A percentile compares a stretch with the other conserved stretches of the same genome.
phyloP scores from a whole-genome alignment of 768 basidiomycete species.

The Russula foetens region DNA sequence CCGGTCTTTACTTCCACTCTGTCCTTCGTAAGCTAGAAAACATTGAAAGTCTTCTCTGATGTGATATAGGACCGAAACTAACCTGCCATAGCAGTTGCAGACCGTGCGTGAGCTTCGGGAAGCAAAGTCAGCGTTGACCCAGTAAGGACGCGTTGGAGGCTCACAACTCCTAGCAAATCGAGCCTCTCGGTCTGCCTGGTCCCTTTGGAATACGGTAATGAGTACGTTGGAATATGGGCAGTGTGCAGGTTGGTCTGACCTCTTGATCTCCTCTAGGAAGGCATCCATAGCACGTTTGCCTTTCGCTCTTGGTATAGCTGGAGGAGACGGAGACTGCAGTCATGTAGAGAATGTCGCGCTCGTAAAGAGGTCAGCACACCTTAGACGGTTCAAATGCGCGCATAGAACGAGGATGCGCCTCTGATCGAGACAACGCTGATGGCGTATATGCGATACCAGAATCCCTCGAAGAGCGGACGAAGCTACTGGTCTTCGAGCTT shows the following conservation, averaged over 20 bases:
- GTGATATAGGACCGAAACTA: slow-evolving; percentile 22
- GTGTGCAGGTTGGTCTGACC: slow-evolving; percentile 34
- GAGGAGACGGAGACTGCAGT: slow-evolving; percentile 49
- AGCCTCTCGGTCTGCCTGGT: slow-evolving; percentile 87
- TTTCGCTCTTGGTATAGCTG: slow-evolving; percentile 59
- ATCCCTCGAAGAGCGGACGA: slow-evolving; percentile 49
- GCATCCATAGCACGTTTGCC: slow-evolving; percentile 95
- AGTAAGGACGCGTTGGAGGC: slow-evolving; percentile 9
- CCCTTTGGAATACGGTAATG: slow-evolving; percentile 38
- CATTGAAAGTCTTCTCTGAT: not conserved
- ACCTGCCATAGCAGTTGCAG: slow-evolving; percentile 89
- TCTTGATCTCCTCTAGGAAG: slow-evolving; percentile 95
- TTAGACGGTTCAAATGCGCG: slow-evolving; percentile 29
- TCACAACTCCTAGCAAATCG: slow-evolving; percentile 65
- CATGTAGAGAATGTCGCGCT: not conserved
- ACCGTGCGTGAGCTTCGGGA: slow-evolving; percentile 50
- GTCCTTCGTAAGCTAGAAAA: slow-evolving; percentile 70
- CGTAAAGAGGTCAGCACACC: slow-evolving; percentile 21
- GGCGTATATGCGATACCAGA: slow-evolving; percentile 42
- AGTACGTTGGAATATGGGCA: not conserved
- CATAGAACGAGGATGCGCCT: slow-evolving; percentile 26
- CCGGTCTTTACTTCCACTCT: slow-evolving; percentile 82
- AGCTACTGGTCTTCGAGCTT: slow-evolving; percentile 40
- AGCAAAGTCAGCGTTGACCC: not conserved
- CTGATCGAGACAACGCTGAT: slow-evolving; percentile 24